These are phyloP conservation scores for Cladosporium velox DNA, from an alignment of 2,329 filamentous ascomycete species.

Conservation along the genomic window DNA sequence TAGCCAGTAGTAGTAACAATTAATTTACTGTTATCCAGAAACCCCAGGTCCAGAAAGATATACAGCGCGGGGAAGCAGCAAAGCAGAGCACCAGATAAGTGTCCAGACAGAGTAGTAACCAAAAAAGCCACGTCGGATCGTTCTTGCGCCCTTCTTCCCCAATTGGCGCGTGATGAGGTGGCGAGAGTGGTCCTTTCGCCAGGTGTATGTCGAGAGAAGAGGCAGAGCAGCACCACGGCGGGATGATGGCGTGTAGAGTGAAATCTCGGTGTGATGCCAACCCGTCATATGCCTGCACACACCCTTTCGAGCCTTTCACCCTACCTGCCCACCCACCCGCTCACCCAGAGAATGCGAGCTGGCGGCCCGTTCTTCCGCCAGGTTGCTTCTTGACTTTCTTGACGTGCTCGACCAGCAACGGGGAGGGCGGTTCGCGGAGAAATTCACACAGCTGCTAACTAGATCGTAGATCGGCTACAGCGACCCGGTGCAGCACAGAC, in stretches of 20 bases:
- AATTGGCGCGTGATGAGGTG: background rate
- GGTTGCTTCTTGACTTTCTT: conserved; percentile 16
- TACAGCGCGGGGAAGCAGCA: background rate
- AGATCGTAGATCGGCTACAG: conserved; percentile 10
- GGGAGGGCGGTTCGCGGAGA: conserved; percentile 9
- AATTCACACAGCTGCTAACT: background rate
- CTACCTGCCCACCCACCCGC: background rate
- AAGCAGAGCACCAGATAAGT: background rate
- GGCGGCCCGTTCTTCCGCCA: conserved; percentile 10
- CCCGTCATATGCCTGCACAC: conserved; percentile 6
- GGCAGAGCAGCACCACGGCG: background rate
- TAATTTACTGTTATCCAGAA: background rate
- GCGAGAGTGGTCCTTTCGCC: background rate
- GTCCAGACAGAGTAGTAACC: background rate
- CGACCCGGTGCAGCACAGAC: background rate
- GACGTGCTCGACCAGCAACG: conserved; percentile 15
- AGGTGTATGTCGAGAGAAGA: background rate
- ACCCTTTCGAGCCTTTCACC: background rate
- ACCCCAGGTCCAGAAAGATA: background rate
- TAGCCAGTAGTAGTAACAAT: background rate
- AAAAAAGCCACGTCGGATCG: background rate
- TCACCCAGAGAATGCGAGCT: background rate
- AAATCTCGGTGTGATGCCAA: conserved; percentile 20
- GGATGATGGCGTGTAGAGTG: conserved; percentile 2
- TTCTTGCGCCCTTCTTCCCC: conserved; percentile 8